These are phyloP conservation scores for Colletotrichum gigasporum DNA, from an alignment of 2,329 filamentous ascomycete species.

Conservation along the genomic window DNA sequence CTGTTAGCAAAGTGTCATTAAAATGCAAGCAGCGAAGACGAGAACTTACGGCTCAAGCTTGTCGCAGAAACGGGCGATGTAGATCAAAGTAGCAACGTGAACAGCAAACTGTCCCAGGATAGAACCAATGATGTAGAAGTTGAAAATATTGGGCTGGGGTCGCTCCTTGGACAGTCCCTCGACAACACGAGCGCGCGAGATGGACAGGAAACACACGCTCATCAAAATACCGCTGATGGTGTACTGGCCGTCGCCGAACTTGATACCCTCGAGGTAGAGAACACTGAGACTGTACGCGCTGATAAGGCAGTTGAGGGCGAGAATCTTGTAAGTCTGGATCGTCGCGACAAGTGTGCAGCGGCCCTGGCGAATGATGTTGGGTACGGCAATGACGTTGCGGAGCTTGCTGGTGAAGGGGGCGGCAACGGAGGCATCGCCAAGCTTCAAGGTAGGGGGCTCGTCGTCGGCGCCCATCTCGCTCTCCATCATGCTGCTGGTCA, in stretches of 20 bases:
- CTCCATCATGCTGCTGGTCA: slow-evolving; percentile 90
- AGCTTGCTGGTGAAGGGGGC: slow-evolving; percentile 98
- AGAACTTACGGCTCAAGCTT: slow-evolving; percentile 81
- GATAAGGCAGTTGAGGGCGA: slow-evolving; percentile 96
- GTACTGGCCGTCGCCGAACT: slow-evolving; percentile 97
- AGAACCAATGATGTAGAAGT: slow-evolving; percentile 97
- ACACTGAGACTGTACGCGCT: slow-evolving; percentile 97
- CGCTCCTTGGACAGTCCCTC: slow-evolving; percentile 96
- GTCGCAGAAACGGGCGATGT: slow-evolving; percentile 90
- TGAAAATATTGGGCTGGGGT: slow-evolving; percentile 98
- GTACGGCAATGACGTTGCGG: slow-evolving; percentile 94
- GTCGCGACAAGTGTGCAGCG: slow-evolving; percentile 97
- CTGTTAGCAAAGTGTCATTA: slow-evolving; percentile 38
- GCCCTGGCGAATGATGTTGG: slow-evolving; percentile 98
- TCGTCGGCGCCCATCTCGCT: slow-evolving; percentile 85
- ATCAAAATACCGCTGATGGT: slow-evolving; percentile 99
- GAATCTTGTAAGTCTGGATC: slow-evolving; percentile 99
- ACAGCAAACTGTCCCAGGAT: slow-evolving; percentile 97
- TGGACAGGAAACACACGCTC: slow-evolving; percentile 98
- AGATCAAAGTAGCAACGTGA: slow-evolving; percentile 93
- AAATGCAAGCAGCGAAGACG: not conserved
- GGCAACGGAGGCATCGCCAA: slow-evolving; percentile 96
- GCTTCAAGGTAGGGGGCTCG: slow-evolving; percentile 94
- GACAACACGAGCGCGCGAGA: slow-evolving; percentile 96
- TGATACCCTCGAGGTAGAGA: slow-evolving; percentile 96